Conservation (phyloP, 1,139 yeast species). For the Lipomyces yarrowii region DNA sequence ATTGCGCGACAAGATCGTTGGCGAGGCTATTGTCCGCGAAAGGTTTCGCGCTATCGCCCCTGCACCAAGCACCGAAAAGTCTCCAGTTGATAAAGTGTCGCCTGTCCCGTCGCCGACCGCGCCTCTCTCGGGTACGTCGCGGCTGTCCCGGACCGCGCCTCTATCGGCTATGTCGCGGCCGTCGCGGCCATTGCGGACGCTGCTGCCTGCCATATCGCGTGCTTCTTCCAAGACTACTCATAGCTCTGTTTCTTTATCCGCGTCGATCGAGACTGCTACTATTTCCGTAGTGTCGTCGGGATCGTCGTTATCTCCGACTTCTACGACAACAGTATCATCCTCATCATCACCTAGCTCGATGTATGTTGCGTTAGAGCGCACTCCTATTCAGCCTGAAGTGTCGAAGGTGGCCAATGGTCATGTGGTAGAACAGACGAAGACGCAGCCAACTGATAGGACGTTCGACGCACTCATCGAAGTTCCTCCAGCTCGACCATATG, state of each 20-base stretch:
- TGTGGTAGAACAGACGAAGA: background rate
- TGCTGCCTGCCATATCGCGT: background rate
- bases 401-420: background rate
- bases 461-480: background rate
- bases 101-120: background rate
- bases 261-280: background rate
- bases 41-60: background rate
- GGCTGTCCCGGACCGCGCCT: too few species aligned
- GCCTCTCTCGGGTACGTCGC: background rate
- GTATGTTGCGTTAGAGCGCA: background rate
- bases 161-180: background rate
- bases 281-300: background rate
- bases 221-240: background rate
- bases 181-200: background rate
- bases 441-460: background rate
- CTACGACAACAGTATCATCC: background rate
- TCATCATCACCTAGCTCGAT: background rate
- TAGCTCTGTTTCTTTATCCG: background rate
- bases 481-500: background rate
- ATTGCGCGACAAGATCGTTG: background rate
- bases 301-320: background rate
- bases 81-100: background rate
- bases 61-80: background rate
- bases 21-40: background rate
- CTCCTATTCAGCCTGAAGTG: background rate